These are phyloP conservation scores for Drosera capensis DNA, from an alignment of 148 eudicot genomes.

Conservation along the genomic window DNA sequence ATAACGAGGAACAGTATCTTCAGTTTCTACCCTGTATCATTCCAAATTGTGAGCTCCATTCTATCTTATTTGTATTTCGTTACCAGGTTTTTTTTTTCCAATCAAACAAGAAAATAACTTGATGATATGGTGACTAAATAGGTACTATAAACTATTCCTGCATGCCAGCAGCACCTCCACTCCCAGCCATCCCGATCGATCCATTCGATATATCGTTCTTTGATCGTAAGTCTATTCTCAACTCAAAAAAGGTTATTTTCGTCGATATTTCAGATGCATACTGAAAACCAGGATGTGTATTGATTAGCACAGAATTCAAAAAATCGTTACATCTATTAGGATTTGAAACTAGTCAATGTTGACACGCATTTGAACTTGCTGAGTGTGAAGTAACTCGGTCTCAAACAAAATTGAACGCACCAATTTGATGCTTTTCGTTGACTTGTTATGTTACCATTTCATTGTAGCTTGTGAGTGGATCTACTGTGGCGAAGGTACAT, in stretches of 20 bases:
- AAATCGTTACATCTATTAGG: too few relatives aligned
- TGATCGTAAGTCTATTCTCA: slow-evolving; percentile 32
- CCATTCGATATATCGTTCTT: slow-evolving; percentile 29
- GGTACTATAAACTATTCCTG: slow-evolving; percentile 58
- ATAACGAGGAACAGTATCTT: slow-evolving; percentile 19
- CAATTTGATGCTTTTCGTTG: neutral
- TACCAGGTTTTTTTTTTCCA: neutral
- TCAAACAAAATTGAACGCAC: neutral
- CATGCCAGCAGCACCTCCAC: slow-evolving; percentile 48
- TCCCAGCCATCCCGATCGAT: slow-evolving; percentile 32
- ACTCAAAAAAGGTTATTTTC: too few relatives aligned
- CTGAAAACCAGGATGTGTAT: too few relatives aligned
- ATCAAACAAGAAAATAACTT: too few relatives aligned
- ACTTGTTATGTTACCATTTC: neutral
- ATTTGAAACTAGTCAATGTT: too few relatives aligned
- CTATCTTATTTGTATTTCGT: neutral
- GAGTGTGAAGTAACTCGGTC: too few relatives aligned
- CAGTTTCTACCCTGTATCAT: slow-evolving; percentile 53
- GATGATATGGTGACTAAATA: slow-evolving; percentile 3
- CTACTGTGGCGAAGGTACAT: slow-evolving; percentile 60
- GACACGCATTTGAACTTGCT: too few relatives aligned
- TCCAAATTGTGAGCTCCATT: slow-evolving; percentile 33
- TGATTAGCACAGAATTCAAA: too few relatives aligned
- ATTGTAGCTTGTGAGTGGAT: slow-evolving; percentile 51
- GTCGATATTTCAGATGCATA: too few relatives aligned